These are phyloP conservation scores for Rhizopus arrhizus DNA, from an alignment of 371 early-diverging fungal species.

Conservation along the genomic window DNA sequence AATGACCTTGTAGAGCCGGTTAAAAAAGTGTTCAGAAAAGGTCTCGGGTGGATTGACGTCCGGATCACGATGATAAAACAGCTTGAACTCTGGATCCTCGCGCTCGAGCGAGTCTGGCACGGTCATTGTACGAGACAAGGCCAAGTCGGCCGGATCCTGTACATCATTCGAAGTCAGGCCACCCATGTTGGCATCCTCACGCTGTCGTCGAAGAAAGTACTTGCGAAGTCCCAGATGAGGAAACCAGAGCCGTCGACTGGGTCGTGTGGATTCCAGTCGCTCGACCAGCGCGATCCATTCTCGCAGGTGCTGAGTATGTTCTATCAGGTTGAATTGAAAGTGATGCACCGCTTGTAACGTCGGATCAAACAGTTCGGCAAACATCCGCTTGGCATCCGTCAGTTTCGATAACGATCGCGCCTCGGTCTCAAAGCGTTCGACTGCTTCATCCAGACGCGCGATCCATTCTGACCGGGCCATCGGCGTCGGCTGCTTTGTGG, in stretches of 20 bases:
- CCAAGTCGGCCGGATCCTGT: conserved; percentile 5
- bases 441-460: background rate
- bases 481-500: background rate
- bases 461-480: background rate
- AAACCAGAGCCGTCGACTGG: conserved; percentile 22
- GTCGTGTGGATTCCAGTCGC: conserved; percentile 22
- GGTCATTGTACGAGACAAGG: conserved; percentile 20
- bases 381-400: background rate
- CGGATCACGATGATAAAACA: conserved; percentile 32
- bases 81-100: conserved; percentile 7
- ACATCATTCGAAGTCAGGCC: conserved; percentile 11
- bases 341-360: conserved; percentile 13
- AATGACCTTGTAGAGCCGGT: conserved; percentile 17
- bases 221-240: conserved; percentile 31
- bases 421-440: background rate
- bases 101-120: background rate
- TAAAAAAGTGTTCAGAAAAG: conserved; percentile 27
- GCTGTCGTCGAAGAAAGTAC: conserved; percentile 22
- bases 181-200: conserved; percentile 27
- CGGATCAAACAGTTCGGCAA: conserved; percentile 9
- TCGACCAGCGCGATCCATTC: conserved; percentile 24
- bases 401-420: background rate
- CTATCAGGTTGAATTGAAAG: conserved; percentile 30
- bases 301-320: conserved; percentile 21
- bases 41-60: conserved; percentile 48